Conservation (phyloP, 2,329 filamentous ascomycete species). For the Verticillium nonalfalfae region DNA sequence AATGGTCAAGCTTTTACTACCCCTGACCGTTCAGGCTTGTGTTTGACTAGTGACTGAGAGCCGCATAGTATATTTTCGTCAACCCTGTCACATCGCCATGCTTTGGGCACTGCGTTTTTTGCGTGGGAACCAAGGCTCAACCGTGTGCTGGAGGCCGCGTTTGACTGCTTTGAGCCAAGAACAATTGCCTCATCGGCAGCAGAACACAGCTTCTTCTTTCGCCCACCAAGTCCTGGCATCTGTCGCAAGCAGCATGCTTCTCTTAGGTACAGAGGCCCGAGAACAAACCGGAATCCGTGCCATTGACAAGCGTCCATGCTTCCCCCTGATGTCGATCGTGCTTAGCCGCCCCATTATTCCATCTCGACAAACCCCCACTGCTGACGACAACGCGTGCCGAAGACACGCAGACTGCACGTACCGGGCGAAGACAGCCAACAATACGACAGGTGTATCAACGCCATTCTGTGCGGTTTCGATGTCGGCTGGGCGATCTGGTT, state of each 20-base stretch:
- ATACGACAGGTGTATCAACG: not conserved
- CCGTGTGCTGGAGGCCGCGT: not conserved
- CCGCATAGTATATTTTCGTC: not conserved
- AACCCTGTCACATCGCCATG: not conserved
- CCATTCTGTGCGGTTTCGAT: not conserved
- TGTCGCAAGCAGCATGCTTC: not conserved
- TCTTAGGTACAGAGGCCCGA: not conserved
- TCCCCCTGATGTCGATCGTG: not conserved
- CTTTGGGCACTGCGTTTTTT: not conserved
- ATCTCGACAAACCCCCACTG: not conserved
- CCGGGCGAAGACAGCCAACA: not conserved
- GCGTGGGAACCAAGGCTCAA: no score
- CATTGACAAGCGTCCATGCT: not conserved
- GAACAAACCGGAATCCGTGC: not conserved
- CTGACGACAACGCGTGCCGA: not conserved
- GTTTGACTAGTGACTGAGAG: not conserved
- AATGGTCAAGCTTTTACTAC: not conserved
- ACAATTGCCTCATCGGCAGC: no score
- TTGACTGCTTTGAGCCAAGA: not conserved
- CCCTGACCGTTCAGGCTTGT: not conserved
- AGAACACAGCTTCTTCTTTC: no score
- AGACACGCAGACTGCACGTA: not conserved
- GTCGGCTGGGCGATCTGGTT: not conserved
- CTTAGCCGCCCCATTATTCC: not conserved
- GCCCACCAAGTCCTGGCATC: no score